Evolutionary conservation across 1,139 yeast genomes (phyloP).

Genomic region (Hansenula sp.): DNA sequence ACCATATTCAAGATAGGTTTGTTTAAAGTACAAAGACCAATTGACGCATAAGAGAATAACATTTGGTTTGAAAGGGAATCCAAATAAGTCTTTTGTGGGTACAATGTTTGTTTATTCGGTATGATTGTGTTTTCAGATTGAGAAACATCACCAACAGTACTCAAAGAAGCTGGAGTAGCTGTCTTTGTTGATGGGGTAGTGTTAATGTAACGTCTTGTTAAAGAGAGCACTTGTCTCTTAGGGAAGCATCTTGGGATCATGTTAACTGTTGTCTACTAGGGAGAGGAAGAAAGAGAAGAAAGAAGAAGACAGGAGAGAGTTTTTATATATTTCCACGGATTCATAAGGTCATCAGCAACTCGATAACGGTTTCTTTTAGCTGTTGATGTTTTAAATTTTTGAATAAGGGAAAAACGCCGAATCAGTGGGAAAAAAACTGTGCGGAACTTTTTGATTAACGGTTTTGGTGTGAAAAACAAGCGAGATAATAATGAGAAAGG

Average conservation of each 20-base stretch:
- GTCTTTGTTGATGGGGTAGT: neutral
- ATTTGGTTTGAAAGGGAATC: slow-evolving; percentile 30
- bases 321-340: too few relatives aligned
- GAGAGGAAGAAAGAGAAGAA: too few relatives aligned
- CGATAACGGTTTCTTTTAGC: too few relatives aligned
- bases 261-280: neutral
- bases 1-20: slow-evolving; percentile 57
- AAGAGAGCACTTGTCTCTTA: neutral
- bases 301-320: too few relatives aligned
- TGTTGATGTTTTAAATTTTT: too few relatives aligned
- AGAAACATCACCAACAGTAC: neutral
- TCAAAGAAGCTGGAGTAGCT: neutral
- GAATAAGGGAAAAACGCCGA: too few relatives aligned
- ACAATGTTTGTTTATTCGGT: slow-evolving; percentile 1
- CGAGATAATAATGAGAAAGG: too few relatives aligned
- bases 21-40: slow-evolving; percentile 65
- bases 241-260: neutral
- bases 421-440: too few relatives aligned
- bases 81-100: slow-evolving; percentile 21
- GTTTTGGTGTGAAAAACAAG: too few relatives aligned
- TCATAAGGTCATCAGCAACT: too few relatives aligned
- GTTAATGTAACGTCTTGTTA: neutral
- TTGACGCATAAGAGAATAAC: slow-evolving; percentile 57
- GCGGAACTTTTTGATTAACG: too few relatives aligned
- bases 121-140: neutral